Evolutionary conservation across 768 basidiomycete genomes (phyloP).

Genomic region (Daedaleopsis sinensis): DNA sequence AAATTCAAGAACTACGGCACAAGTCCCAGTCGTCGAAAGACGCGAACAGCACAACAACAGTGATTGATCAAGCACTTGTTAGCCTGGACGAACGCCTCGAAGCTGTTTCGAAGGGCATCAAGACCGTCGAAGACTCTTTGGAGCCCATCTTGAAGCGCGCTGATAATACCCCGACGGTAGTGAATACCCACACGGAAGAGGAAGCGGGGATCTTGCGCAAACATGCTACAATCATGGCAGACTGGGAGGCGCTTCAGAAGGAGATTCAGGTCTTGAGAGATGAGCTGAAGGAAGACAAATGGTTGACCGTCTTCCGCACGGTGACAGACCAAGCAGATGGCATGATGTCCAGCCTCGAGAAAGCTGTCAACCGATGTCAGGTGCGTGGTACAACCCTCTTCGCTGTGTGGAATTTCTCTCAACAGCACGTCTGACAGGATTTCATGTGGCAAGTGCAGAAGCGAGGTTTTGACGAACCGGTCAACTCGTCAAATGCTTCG

Average conservation of each 20-base stretch:
- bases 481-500: conserved; percentile 44
- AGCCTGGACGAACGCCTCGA: conserved; percentile 80
- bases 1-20: conserved; percentile 92
- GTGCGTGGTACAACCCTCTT: conserved; percentile 42
- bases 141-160: conserved; percentile 56
- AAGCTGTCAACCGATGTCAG: conserved; percentile 88
- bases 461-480: conserved; percentile 49
- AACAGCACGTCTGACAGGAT: conserved; percentile 43
- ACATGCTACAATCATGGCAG: conserved; percentile 67
- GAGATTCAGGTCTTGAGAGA: conserved; percentile 83
- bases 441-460: conserved; percentile 85
- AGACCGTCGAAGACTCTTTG: conserved; percentile 65
- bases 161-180: conserved; percentile 26
- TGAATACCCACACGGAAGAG: conserved; percentile 31
- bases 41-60: conserved; percentile 58
- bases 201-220: conserved; percentile 66
- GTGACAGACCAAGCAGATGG: conserved; percentile 94
- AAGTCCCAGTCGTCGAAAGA: conserved; percentile 71
- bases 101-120: conserved; percentile 70
- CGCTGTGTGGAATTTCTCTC: not conserved
- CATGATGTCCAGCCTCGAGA: conserved; percentile 97
- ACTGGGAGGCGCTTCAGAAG: conserved; percentile 82
- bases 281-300: conserved; percentile 96
- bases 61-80: conserved; percentile 83
- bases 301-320: conserved; percentile 93